Base-by-base conservation (phyloP, 2,329 filamentous ascomycete species). In the Grosmannia clavigera region DNA sequence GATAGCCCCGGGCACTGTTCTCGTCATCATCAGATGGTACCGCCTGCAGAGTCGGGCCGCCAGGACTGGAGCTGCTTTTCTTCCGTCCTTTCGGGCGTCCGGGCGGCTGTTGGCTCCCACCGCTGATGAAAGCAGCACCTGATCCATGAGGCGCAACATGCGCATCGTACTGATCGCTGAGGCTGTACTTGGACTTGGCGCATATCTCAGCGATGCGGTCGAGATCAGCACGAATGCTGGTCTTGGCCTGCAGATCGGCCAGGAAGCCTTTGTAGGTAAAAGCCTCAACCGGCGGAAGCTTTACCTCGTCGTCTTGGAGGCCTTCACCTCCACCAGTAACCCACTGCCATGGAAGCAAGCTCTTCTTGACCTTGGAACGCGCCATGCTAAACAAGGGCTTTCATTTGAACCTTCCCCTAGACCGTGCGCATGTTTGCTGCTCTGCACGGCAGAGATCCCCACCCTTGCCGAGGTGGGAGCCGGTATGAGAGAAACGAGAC, bases 121-220 rank as follows among this genome's bases (percentile, higher is more conserved):
- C 57, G 7, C 61, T 59, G 22, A 76, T 57, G 62, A 83, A 81
- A 0, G 74, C 71, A 1, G 78, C 69, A 3, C 83, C 81, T 1
- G 80, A 81, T 25, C 82, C 82, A 65, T 85, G 83, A 16, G 83
- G 83, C 14, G 79, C 74, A 61, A 85, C 80, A 65, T 86, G 83
- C 7, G 84, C 81, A 66, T 85, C 83, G 66, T 86, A 85, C 67
- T 86, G 83, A 68, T 85, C 84, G 69, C 82, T 85, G 58, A 86
- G 68, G 50, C 82, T 85, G 68, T 85, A 86, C 52, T 80, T 77
- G 14, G 82, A 85, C 40, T 81, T 76, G 46, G 83, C 83, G 70
- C 83, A 86, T 38, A 86, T 86, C 68, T 86, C 83, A 12, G 83
- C 83, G 66, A 86, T 86, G 50, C 81, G 78, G 63, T 86, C 82